A percentile compares a stretch with the other conserved stretches of the same genome.
Evolutionary conservation across 2,329 filamentous ascomycete genomes (phyloP).

Genomic region (Pseudogymnoascus sp.): DNA sequence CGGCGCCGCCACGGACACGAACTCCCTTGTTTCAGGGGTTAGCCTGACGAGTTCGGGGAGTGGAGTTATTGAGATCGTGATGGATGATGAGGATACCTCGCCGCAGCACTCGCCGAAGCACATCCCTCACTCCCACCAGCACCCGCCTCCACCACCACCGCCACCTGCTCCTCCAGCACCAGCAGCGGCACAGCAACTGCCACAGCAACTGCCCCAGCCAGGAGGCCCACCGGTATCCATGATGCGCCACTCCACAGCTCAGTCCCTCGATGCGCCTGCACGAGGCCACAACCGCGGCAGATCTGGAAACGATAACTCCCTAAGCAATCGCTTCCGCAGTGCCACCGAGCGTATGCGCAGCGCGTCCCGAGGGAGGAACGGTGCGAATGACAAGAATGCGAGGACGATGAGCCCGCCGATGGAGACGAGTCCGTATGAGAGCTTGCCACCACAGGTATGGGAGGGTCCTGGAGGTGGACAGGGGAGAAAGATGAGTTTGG

Average conservation of each 20-base stretch:
- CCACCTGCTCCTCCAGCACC: conserved; percentile 27
- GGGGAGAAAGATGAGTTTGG: conserved; percentile 8
- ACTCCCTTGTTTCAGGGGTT: conserved; percentile 28
- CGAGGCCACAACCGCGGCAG: conserved; percentile 47
- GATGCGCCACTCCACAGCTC: not conserved
- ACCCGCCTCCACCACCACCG: conserved; percentile 38
- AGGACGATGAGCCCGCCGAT: conserved; percentile 17
- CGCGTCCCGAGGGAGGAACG: conserved; percentile 46
- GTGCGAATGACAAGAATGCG: conserved; percentile 21
- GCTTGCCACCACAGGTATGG: conserved; percentile 19
- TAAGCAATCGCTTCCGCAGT: conserved; percentile 47
- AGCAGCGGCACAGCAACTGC: not conserved
- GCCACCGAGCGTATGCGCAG: conserved; percentile 54
- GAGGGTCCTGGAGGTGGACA: conserved; percentile 9
- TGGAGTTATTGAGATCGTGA: conserved; percentile 58
- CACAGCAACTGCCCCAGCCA: not conserved
- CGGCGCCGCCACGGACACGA: conserved; percentile 21
- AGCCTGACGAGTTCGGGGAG: conserved; percentile 36
- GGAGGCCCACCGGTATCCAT: not conserved
- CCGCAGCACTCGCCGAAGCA: conserved; percentile 9
- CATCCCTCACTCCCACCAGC: conserved; percentile 26
- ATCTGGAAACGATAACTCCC: conserved; percentile 44
- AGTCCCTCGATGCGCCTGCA: conserved; percentile 3
- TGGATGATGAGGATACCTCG: conserved; percentile 46
- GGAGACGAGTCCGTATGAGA: conserved; percentile 25